Evolutionary conservation across 352 stramenopile genomes (phyloP), one percentile per base, ranked within the genome.

Genomic region (Phytophthora syringae): DNA sequence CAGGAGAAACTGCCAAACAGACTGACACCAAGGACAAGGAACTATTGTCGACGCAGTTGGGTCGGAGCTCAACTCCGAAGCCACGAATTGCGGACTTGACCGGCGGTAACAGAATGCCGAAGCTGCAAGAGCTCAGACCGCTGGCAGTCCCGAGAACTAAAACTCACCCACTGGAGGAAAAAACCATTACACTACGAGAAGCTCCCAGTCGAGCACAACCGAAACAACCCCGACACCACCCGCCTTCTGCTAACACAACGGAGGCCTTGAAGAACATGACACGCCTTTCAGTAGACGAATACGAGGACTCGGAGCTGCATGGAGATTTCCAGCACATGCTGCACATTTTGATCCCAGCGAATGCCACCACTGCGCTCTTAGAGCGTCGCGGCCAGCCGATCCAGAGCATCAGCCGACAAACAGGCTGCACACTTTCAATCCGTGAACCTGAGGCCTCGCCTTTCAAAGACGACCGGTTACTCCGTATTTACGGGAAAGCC

Each of bases 261-360:
- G 7, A 36, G 10, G 7, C 9, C 6, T 18, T 77, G 3, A 66
- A 64, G 12, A 53, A 52, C 2, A 18, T 88, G 57, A 20, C 49
- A 25, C 44, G 50, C 16, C 57, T 78, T 36, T 75, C 66, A 42
- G 56, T 36, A 1, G 69, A 88, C 9, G 71, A 89, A 11, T 88
- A 92, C 48, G 79, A 87, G 58, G 80, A 88, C 37, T 53, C 64
- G 12, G 82, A 88, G 16, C 62, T 86, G 6, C 70, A 88, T 62
- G 76, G 77, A 18, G 73, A 86, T 27, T 86, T 84, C 24, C 60
- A 70, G 7, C 80, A 90, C 64, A 74, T 74, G 28, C n/a, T 89
- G 7, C 77, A 89, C 50, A 83, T 93, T 74, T 63, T 91, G 15
- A 88, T 93, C 25, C 84, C 84, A 6, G 54, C 66, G 13, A 83